phyloP scores from a whole-genome alignment of 495 filamentous ascomycete species.

The Trichoderma asperelloides region DNA sequence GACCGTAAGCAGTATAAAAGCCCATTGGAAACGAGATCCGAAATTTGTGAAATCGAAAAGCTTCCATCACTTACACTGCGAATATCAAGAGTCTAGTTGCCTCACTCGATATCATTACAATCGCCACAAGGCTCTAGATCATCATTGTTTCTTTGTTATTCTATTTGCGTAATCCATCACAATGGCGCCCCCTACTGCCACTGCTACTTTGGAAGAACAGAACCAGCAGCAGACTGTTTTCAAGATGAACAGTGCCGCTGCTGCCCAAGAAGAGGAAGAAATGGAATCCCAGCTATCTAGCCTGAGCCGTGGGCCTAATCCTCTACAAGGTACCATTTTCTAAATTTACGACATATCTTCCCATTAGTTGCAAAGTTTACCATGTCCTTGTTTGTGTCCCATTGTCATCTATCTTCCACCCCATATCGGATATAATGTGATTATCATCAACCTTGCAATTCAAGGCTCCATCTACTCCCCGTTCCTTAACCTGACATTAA shows the following conservation, averaged over 20 bases:
- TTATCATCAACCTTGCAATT: background rate
- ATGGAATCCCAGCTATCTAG: background rate
- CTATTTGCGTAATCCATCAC: background rate
- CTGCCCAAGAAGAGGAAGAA: background rate
- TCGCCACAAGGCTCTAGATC: background rate
- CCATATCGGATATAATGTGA: background rate
- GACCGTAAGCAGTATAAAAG: no score
- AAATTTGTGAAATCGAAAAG: no score
- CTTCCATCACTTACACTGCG: no score
- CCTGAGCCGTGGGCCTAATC: constrained; percentile 7
- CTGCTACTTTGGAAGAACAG: background rate
- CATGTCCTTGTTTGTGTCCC: background rate
- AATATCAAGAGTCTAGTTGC: no score
- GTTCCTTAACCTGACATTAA: background rate
- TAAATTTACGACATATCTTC: background rate
- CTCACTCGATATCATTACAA: no score
- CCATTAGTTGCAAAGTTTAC: background rate
- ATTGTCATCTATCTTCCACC: background rate
- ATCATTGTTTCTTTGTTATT: background rate
- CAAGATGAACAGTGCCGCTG: background rate
- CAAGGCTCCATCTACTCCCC: background rate
- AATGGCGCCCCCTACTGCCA: constrained; percentile 5
- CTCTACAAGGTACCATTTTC: constrained; percentile 4
- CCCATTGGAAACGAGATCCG: no score
- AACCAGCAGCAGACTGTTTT: background rate